These are phyloP conservation scores for Gastrolobium villosum DNA, from an alignment of 306 rosid species.

Conservation along the genomic window DNA sequence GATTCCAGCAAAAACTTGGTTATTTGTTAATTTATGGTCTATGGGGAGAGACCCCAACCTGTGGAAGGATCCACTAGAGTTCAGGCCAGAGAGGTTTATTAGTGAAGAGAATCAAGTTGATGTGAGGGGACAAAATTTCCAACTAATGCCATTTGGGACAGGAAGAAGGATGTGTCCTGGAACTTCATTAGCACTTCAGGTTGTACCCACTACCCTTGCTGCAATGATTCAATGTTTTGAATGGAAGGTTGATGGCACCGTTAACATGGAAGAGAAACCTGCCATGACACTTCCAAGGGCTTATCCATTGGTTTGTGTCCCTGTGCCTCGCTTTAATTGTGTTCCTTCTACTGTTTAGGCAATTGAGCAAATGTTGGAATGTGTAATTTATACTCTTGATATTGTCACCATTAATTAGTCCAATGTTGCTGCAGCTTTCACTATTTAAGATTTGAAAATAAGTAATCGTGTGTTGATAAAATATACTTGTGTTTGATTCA, in stretches of 20 bases:
- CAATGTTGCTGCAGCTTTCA: too few relatives aligned
- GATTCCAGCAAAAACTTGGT: constrained; percentile 59
- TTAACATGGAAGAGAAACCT: constrained; percentile 49
- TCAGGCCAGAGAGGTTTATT: constrained; percentile 71
- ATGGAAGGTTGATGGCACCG: constrained; percentile 26
- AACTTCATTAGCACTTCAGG: constrained; percentile 42
- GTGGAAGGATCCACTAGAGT: constrained; percentile 73
- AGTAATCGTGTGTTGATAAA: too few relatives aligned
- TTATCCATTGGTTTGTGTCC: constrained; percentile 42
- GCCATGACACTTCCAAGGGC: constrained; percentile 46
- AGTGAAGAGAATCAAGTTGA: constrained; percentile 47
- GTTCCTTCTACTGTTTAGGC: not conserved
- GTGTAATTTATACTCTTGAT: too few relatives aligned
- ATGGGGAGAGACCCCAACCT: constrained; percentile 68
- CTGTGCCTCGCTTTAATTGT: constrained; percentile 7
- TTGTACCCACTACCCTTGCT: constrained; percentile 35
- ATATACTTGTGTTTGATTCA: too few relatives aligned
- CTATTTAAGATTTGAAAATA: too few relatives aligned
- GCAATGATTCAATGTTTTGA: constrained; percentile 49
- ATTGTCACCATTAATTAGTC: too few relatives aligned
- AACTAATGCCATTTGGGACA: constrained; percentile 69
- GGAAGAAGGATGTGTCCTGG: constrained; percentile 51
- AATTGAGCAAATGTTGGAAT: not conserved
- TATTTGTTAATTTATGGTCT: constrained; percentile 73
- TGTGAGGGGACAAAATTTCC: constrained; percentile 65